Conservation (phyloP, 805 yeast genomes). For the Zygotorulaspora florentina region DNA sequence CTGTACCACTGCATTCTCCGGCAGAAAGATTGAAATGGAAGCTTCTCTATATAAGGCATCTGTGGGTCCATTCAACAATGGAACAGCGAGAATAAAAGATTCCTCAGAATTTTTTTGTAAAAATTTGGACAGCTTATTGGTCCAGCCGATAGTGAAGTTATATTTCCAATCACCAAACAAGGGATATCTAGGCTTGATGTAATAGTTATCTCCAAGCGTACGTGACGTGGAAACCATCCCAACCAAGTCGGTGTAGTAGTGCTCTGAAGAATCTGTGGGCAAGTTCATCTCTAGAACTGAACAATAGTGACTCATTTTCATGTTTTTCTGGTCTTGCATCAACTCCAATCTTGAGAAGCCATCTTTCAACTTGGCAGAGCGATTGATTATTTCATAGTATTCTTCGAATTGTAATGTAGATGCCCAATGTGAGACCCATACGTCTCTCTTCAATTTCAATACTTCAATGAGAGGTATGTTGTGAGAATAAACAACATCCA, state of each 20-base stretch:
- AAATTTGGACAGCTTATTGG: slow-evolving; percentile 50
- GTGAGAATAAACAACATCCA: slow-evolving; percentile 59
- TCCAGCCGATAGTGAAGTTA: slow-evolving; percentile 96
- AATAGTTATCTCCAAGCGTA: slow-evolving; percentile 37
- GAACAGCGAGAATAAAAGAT: slow-evolving; percentile 58
- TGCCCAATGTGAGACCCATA: slow-evolving; percentile 90
- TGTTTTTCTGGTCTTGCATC: slow-evolving; percentile 50
- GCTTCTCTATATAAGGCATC: slow-evolving; percentile 67
- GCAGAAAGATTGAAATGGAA: slow-evolving; percentile 62
- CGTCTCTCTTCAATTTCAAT: slow-evolving; percentile 57
- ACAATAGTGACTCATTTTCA: slow-evolving; percentile 54
- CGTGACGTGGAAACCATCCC: slow-evolving; percentile 87
- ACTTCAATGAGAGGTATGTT: slow-evolving; percentile 62
- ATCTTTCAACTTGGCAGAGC: slow-evolving; percentile 60
- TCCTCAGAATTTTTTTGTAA: slow-evolving; percentile 45
- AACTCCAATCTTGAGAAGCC: slow-evolving; percentile 83
- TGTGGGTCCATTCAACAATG: slow-evolving; percentile 66
- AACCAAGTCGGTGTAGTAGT: slow-evolving; percentile 81
- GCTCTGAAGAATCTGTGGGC: slow-evolving; percentile 51
- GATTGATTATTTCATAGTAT: slow-evolving; percentile 72
- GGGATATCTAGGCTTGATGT: slow-evolving; percentile 87
- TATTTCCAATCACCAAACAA: slow-evolving; percentile 94
- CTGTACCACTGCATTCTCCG: slow-evolving; percentile 72
- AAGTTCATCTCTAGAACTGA: slow-evolving; percentile 57
- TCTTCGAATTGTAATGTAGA: slow-evolving; percentile 73